phyloP scores from a whole-genome alignment of 345 rosid species.

The Mercurialis annua region DNA sequence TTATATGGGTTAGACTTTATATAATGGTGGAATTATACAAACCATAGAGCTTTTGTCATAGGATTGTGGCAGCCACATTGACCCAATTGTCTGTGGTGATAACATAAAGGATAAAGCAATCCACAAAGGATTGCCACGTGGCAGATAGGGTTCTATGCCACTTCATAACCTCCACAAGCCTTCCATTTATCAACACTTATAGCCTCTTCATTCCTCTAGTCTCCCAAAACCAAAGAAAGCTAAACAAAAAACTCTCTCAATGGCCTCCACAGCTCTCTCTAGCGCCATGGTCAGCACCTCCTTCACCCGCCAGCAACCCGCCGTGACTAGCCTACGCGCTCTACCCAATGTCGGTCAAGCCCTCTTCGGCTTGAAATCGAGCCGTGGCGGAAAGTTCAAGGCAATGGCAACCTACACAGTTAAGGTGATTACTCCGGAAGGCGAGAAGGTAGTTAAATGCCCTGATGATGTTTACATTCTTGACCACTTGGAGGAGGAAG shows the following conservation, averaged over 20 bases:
- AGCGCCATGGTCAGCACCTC: conserved; percentile 59
- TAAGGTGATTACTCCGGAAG: conserved; percentile 69
- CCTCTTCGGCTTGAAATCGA: conserved; percentile 55
- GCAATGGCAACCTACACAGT: conserved; percentile 78
- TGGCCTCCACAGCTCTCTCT: conserved; percentile 63
- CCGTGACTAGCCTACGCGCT: conserved; percentile 43
- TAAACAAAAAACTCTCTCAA: background rate
- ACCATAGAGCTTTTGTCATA: background rate
- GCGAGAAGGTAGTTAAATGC: conserved; percentile 45
- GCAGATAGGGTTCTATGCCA: conserved; percentile 37
- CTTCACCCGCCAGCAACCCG: conserved; percentile 47
- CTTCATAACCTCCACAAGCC: conserved; percentile 30
- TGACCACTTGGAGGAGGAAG: conserved; percentile 67
- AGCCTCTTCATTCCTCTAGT: background rate
- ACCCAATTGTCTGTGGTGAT: conserved; percentile 26
- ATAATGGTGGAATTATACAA: background rate
- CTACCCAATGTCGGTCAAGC: conserved; percentile 42
- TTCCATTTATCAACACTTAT: conserved; percentile 17
- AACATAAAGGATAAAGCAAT: conserved; percentile 43
- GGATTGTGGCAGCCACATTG: conserved; percentile 36
- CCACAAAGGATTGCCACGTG: conserved; percentile 59
- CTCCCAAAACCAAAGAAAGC: background rate
- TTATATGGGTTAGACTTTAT: too few species aligned
- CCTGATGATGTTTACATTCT: conserved; percentile 63
- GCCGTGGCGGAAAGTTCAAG: conserved; percentile 46